phyloP scores from a whole-genome alignment of 2,329 filamentous ascomycete genomes.

The Fusarium mangiferae region DNA sequence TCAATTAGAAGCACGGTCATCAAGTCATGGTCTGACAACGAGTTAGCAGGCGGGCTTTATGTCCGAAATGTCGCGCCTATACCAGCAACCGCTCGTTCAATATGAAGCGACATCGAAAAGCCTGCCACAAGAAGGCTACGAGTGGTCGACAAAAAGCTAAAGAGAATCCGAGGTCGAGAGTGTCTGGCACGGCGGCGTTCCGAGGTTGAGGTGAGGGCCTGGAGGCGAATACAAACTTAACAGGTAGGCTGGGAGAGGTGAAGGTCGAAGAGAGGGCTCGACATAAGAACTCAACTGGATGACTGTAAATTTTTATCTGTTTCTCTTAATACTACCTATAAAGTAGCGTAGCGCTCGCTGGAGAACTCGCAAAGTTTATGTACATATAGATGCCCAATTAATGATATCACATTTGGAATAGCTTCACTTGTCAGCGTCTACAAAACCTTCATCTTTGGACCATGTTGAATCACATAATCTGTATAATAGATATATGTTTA shows the following conservation, averaged over 20 bases:
- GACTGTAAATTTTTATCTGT: too few species aligned
- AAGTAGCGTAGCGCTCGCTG: too few species aligned
- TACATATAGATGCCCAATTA: too few species aligned
- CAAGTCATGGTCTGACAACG: rapidly evolving
- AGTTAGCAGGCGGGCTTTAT: rapidly evolving
- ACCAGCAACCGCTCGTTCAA: neutral
- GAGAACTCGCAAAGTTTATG: too few species aligned
- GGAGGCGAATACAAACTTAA: rapidly evolving
- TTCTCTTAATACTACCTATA: too few species aligned
- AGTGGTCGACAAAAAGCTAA: rapidly evolving
- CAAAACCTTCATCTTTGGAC: too few species aligned
- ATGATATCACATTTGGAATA: too few species aligned
- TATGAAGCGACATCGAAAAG: rapidly evolving
- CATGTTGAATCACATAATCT: too few species aligned
- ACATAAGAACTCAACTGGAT: neutral
- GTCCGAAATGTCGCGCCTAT: neutral
- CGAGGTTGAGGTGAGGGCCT: rapidly evolving
- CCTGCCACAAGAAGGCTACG: rapidly evolving
- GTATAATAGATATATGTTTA: too few species aligned
- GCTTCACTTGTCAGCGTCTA: too few species aligned
- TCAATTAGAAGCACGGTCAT: rapidly evolving
- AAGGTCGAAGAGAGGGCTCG: rapidly evolving
- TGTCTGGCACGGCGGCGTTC: rapidly evolving
- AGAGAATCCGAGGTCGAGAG: rapidly evolving
- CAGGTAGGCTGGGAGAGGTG: rapidly evolving